These are phyloP conservation scores for Adansonia gregorii DNA, from an alignment of 441 rosid genomes.

Conservation along the genomic window DNA sequence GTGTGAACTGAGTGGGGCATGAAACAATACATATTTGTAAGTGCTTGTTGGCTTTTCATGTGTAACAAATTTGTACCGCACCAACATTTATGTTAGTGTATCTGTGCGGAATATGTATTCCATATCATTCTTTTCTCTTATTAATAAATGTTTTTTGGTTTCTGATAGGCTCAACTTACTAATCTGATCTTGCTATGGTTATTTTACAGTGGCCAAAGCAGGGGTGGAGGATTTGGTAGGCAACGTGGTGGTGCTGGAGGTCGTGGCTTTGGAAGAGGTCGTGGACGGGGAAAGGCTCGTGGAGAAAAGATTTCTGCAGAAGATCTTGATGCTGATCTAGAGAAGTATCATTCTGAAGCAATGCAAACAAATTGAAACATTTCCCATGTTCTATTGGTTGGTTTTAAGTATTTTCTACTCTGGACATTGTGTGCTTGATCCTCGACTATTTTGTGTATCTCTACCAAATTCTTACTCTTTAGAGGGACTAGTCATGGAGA, in stretches of 20 bases:
- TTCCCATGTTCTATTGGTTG: conserved; percentile 31
- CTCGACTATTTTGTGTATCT: conserved; percentile 42
- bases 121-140: neutral
- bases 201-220: conserved; percentile 47
- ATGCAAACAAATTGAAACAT: conserved; percentile 71
- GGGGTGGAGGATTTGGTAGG: conserved; percentile 58
- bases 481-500: conserved; percentile 24
- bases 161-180: neutral
- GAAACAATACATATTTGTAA: neutral
- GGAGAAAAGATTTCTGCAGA: conserved; percentile 87
- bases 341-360: conserved; percentile 69
- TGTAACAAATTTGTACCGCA: neutral
- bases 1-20: neutral
- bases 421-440: conserved; percentile 11
- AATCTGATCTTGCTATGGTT: neutral
- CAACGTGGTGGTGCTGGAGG: conserved; percentile 58
- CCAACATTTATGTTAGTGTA: neutral
- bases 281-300: conserved; percentile 71
- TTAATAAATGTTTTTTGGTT: neutral
- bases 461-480: conserved; percentile 34
- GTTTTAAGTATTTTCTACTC: conserved; percentile 31
- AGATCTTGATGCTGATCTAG: conserved; percentile 94
- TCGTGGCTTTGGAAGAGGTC: conserved; percentile 61
- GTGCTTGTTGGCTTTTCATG: neutral
- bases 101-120: neutral